A percentile compares a stretch with the other conserved stretches of the same genome.
phyloP scores from a whole-genome alignment of 2,329 filamentous ascomycete genomes.

The Pyrenochaeta sp. region DNA sequence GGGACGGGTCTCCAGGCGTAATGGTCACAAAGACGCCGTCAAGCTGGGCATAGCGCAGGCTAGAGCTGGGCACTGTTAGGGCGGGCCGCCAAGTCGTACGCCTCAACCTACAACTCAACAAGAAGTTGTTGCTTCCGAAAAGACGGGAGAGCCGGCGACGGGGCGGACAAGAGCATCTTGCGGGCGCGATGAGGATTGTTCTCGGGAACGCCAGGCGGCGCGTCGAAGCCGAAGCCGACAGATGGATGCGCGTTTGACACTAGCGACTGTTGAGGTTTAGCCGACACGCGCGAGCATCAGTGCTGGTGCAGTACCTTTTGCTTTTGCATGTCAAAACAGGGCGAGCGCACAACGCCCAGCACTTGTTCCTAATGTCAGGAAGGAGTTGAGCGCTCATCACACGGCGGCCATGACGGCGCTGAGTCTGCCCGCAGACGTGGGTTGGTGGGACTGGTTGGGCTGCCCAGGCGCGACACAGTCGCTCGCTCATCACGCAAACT shows the following conservation, averaged over 20 bases:
- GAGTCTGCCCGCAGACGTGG: constrained; percentile 23
- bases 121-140: constrained; percentile 79
- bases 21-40: constrained; percentile 88
- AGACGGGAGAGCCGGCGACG: constrained; percentile 47
- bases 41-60: constrained; percentile 82
- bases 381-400: constrained; percentile 30
- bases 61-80: constrained; percentile 66
- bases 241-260: constrained; percentile 11
- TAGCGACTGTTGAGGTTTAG: constrained; percentile 18
- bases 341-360: neutral
- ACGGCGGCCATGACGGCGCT: constrained; percentile 9
- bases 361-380: constrained; percentile 1
- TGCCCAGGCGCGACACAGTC: neutral
- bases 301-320: neutral
- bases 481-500: constrained; percentile 4
- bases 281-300: constrained; percentile 14
- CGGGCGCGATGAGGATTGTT: constrained; percentile 11
- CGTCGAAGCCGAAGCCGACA: neutral
- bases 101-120: constrained; percentile 75
- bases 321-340: constrained; percentile 2
- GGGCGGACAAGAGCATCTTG: constrained; percentile 36
- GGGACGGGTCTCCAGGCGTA: constrained; percentile 78
- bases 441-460: neutral
- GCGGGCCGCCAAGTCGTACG: constrained; percentile 20
- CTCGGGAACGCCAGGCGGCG: constrained; percentile 6